phyloP scores from a whole-genome alignment of 2,329 filamentous ascomycete species.

The Xylariaceae sp. region DNA sequence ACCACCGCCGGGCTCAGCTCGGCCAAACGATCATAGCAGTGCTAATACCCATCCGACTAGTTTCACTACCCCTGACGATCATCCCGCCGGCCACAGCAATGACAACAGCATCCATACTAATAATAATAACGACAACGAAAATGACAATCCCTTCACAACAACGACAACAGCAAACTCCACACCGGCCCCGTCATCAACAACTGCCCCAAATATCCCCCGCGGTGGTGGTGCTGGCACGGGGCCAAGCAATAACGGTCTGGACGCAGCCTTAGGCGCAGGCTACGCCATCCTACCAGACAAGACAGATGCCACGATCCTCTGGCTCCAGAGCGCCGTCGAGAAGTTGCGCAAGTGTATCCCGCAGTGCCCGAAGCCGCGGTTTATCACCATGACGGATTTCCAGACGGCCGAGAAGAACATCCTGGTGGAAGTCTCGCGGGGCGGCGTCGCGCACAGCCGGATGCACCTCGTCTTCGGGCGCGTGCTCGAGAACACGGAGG shows the following conservation, averaged over 20 bases:
- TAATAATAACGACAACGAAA: not conserved
- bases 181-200: not conserved
- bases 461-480: conserved; percentile 24
- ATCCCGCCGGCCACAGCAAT: not conserved
- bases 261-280: conserved; percentile 24
- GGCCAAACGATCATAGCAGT: conserved; percentile 10
- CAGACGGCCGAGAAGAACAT: conserved; percentile 27
- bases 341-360: conserved; percentile 24
- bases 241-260: conserved; percentile 9
- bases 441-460: conserved; percentile 16
- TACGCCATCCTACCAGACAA: conserved; percentile 29
- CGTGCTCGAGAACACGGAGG: conserved; percentile 17
- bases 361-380: conserved; percentile 22
- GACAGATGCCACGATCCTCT: conserved; percentile 25
- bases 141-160: not conserved
- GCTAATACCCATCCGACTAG: not conserved
- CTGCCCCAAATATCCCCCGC: not conserved
- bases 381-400: conserved; percentile 27
- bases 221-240: not conserved
- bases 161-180: not conserved
- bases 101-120: not conserved
- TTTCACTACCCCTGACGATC: not conserved
- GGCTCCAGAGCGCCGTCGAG: conserved; percentile 26
- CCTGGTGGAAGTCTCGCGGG: conserved; percentile 23
- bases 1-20: conserved; percentile 1